Evolutionary conservation across 139 green algal species (phyloP).

Genomic region (Auxenochlorella pyrenoidosa): DNA sequence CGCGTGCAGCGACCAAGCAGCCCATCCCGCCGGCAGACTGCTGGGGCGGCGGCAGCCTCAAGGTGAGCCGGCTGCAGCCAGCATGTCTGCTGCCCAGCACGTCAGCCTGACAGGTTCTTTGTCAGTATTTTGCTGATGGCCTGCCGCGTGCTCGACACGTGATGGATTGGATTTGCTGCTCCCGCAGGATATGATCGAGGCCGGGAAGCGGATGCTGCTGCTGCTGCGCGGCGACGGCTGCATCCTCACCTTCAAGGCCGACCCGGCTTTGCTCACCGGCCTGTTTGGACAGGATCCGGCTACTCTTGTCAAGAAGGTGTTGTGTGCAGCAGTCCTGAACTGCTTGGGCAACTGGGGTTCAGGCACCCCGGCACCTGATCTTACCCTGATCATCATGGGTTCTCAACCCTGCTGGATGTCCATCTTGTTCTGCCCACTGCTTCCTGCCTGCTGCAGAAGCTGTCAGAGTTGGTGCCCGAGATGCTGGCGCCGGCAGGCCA

Average conservation of each 20-base stretch:
- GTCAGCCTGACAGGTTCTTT: not conserved
- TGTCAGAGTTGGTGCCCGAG: conserved; percentile 15
- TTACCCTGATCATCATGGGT: too few relatives aligned
- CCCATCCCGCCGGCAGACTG: not conserved
- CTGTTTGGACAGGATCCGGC: conserved; percentile 14
- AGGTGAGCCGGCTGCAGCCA: not conserved
- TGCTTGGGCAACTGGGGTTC: too few relatives aligned
- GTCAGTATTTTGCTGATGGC: not conserved
- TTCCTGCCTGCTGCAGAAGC: not conserved
- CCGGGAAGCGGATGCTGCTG: conserved; percentile 15
- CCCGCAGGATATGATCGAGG: conserved; percentile 6
- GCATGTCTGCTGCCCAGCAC: not conserved
- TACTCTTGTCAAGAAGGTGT: not conserved
- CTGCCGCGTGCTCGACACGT: too few relatives aligned
- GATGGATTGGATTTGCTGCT: not conserved
- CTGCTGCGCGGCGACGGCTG: conserved; percentile 16
- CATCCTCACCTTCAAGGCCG: conserved; percentile 1
- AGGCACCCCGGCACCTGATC: too few relatives aligned
- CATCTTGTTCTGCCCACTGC: too few relatives aligned
- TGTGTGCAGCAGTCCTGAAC: not conserved
- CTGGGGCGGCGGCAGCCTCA: conserved; percentile 9
- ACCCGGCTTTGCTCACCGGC: not conserved
- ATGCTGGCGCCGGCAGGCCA: not conserved
- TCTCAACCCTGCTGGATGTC: too few relatives aligned
- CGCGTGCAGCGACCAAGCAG: not conserved